Conservation (phyloP, 768 basidiomycete genomes). For the Terana coerulea region DNA sequence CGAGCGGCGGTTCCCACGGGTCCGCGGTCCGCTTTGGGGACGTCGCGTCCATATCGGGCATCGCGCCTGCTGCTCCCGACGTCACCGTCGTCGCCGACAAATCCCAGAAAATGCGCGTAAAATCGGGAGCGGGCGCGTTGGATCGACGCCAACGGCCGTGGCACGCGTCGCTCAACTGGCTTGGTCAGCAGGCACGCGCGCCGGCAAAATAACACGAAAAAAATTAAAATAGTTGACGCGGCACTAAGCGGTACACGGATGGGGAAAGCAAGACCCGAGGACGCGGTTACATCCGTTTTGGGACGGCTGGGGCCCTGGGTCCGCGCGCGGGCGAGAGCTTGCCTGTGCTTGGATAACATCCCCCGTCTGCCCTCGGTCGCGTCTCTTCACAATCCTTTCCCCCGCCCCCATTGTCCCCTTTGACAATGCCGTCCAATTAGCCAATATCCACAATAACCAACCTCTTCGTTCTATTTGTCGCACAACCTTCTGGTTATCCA, state of each 20-base stretch:
- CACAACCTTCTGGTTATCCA: not conserved
- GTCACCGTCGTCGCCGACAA: not conserved
- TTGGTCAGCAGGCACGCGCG: slow-evolving; percentile 1
- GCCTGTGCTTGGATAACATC: slow-evolving; percentile 1
- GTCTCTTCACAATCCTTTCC: slow-evolving; percentile 7
- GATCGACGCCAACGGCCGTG: not conserved
- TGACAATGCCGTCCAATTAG: slow-evolving; percentile 5
- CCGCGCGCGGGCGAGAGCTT: not conserved
- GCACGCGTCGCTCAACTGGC: not conserved
- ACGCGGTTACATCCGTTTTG: slow-evolving; percentile 5
- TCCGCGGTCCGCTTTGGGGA: not conserved
- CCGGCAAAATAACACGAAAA: not conserved
- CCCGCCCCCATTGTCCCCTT: slow-evolving; percentile 2
- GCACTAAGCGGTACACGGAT: not conserved
- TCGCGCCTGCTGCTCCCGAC: not conserved
- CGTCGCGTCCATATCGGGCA: not conserved
- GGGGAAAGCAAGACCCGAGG: slow-evolving; percentile 1
- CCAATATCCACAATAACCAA: not conserved
- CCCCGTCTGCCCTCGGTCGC: slow-evolving; percentile 1
- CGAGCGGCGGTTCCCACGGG: not conserved
- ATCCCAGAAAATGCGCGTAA: not conserved
- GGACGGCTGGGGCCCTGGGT: slow-evolving; percentile 5
- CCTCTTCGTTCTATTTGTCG: not conserved
- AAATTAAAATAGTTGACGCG: slow-evolving; percentile 2
- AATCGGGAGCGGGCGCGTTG: not conserved